Evolutionary conservation across 306 rosid genomes (phyloP).

Genomic region (Potentilla sterilis): DNA sequence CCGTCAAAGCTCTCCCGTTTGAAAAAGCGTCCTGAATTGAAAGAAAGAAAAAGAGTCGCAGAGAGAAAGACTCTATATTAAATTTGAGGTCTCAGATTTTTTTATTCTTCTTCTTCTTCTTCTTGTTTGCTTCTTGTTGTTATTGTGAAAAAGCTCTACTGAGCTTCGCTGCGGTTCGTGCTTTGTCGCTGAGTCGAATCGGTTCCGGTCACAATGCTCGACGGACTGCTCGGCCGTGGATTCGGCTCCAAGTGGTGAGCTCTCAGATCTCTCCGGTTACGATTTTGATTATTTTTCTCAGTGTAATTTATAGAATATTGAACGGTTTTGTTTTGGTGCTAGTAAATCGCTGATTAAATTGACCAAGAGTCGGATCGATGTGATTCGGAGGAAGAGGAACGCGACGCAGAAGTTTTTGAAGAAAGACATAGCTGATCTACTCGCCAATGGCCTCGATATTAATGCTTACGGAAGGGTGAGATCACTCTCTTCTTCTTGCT

Average conservation of each 20-base stretch:
- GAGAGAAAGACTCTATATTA: constrained; percentile 10
- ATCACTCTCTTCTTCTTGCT: background rate
- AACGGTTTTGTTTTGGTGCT: constrained; percentile 7
- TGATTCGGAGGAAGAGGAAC: constrained; percentile 83
- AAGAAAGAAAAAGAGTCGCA: background rate
- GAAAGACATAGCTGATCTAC: constrained; percentile 87
- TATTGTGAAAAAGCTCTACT: constrained; percentile 27
- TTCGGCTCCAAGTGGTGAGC: constrained; percentile 72
- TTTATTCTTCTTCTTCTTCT: constrained; percentile 15
- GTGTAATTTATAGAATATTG: background rate
- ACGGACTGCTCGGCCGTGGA: constrained; percentile 85
- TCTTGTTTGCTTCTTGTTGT: constrained; percentile 15
- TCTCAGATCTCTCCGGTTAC: constrained; percentile 27
- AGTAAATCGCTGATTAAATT: constrained; percentile 77
- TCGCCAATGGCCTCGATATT: constrained; percentile 64
- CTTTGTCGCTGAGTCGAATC: constrained; percentile 26
- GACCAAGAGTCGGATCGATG: constrained; percentile 92
- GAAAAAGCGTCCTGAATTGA: constrained; percentile 26
- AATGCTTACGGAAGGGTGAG: constrained; percentile 85
- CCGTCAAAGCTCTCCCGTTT: constrained; percentile 10
- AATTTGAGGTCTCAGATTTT: background rate
- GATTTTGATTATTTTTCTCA: background rate
- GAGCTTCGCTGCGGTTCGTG: constrained; percentile 28
- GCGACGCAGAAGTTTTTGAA: constrained; percentile 88
- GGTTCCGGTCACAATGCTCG: constrained; percentile 54